Evolutionary conservation across 805 yeast genomes (phyloP), one percentile per base, ranked within the genome.

Genomic region (Ogataea trehaloabstinens): DNA sequence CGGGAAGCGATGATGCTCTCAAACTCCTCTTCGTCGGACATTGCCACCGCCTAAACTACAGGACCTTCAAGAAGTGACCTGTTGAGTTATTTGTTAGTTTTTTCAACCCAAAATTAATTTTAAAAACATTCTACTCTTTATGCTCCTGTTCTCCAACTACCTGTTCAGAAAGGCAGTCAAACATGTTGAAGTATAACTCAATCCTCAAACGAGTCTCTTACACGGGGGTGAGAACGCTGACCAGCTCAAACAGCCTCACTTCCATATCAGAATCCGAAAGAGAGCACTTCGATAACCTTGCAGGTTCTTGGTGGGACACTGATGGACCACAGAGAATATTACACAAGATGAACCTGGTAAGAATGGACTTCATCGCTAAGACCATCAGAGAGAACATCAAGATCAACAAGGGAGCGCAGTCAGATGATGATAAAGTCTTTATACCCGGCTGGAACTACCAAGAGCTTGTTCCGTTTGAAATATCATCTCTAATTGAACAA

Each of bases 241-340:
- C 25, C 25, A 12, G 25, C 25, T 12, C 8, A 22, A 22, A 22
- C 25, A n/a, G n/a, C n/a, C 34, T 44, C 18, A 58, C 73, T 0
- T 43, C 74, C 4, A 71, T 79, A 4, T 72, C 80, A 0, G 66
- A 64, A 6, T 78, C 80, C 5, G 98, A 91, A 57, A 70, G 82
- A 60, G 63, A 73, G 7, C 98, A 93, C 61, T 93, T 93, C 63
- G 80, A 85, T 51, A 77, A 82, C 24, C 69, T 93, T 31, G 99
- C 99, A 1, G 70, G 83, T n/a, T 64, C 87, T n/a, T 93, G 99
- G 99, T 93, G 99, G 99, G 96, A 93, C 52, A 80, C 85, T 11
- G 65, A 80, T 47, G 99, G 99, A 0, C 84, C 97, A 1, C 98
- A 93, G 58, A 68, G 99, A 28, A 86, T 93, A 39, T 72, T 93